Conservation (phyloP, 2,329 filamentous ascomycete species). For the Lecanicillium sp. region DNA sequence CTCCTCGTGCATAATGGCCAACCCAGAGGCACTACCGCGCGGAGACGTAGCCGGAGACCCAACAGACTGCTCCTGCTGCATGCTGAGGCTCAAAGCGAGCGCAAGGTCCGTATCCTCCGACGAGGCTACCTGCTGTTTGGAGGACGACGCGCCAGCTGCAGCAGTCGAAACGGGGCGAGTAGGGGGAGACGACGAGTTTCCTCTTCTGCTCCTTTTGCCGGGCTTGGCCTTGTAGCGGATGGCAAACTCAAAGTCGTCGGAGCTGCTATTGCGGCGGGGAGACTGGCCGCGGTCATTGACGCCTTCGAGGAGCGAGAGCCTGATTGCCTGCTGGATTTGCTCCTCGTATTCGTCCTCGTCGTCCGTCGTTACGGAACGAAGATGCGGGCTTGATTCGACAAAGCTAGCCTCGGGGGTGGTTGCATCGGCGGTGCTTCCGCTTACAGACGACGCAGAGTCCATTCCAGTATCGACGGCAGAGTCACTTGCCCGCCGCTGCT, state of each 20-base stretch:
- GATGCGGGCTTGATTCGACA: constrained; percentile 29
- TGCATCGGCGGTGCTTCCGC: constrained; percentile 36
- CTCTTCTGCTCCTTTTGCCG: constrained; percentile 28
- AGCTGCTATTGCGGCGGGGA: constrained; percentile 33
- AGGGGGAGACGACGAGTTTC: constrained; percentile 27
- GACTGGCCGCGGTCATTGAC: constrained; percentile 39
- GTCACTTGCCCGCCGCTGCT: constrained; percentile 46
- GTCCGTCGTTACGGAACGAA: constrained; percentile 16
- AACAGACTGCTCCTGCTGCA: constrained; percentile 40
- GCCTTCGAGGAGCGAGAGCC: constrained; percentile 51
- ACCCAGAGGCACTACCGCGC: too few species aligned
- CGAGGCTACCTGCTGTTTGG: constrained; percentile 5
- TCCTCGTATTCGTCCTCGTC: constrained; percentile 50
- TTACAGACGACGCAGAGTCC: constrained; percentile 33
- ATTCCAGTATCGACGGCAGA: constrained; percentile 41
- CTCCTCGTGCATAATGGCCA: too few species aligned
- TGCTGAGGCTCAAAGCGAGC: constrained; percentile 51
- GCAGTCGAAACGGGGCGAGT: constrained; percentile 24
- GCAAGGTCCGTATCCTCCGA: constrained; percentile 49
- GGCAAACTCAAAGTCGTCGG: constrained; percentile 42
- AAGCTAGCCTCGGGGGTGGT: constrained; percentile 49
- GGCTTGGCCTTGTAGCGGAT: constrained; percentile 35
- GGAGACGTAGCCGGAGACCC: constrained; percentile 14
- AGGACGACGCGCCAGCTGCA: constrained; percentile 15
- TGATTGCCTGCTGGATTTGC: constrained; percentile 55